These are phyloP conservation scores for Nakaseomyces delphensis DNA, from an alignment of 1,139 yeast species.

Conservation along the genomic window DNA sequence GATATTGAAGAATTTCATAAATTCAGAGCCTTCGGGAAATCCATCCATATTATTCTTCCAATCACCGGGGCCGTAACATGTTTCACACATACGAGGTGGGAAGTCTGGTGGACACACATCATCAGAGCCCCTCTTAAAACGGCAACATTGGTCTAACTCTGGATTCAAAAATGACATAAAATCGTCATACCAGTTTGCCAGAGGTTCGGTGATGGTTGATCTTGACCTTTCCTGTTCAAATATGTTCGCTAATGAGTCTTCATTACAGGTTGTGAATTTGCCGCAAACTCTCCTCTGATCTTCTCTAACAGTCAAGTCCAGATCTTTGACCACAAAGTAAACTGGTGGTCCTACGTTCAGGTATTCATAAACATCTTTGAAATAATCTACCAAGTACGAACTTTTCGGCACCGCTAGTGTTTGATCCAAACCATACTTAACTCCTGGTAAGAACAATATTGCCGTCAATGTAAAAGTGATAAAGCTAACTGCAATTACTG, in stretches of 20 bases:
- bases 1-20: conserved; percentile 60
- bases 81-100: conserved; percentile 63
- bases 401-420: conserved; percentile 76
- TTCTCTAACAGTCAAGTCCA: conserved; percentile 50
- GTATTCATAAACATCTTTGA: conserved; percentile 62
- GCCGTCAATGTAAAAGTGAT: conserved; percentile 59
- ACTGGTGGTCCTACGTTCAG: conserved; percentile 88
- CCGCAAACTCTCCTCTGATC: conserved; percentile 79
- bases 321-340: conserved; percentile 63
- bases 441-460: conserved; percentile 55
- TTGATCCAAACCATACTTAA: conserved; percentile 80
- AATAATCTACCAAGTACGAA: conserved; percentile 74
- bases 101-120: conserved; percentile 59
- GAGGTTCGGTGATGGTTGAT: conserved; percentile 65
- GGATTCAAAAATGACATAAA: conserved; percentile 84
- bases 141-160: conserved; percentile 74
- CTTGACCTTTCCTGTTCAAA: conserved; percentile 79
- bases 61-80: conserved; percentile 52
- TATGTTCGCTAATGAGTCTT: conserved; percentile 71
- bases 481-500: conserved; percentile 43
- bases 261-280: conserved; percentile 73
- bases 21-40: conserved; percentile 68
- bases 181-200: conserved; percentile 90
- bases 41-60: conserved; percentile 77
- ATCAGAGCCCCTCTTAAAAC: conserved; percentile 44